These are phyloP conservation scores for Claviceps monticola DNA, from an alignment of 2,329 filamentous ascomycete species.

Conservation along the genomic window DNA sequence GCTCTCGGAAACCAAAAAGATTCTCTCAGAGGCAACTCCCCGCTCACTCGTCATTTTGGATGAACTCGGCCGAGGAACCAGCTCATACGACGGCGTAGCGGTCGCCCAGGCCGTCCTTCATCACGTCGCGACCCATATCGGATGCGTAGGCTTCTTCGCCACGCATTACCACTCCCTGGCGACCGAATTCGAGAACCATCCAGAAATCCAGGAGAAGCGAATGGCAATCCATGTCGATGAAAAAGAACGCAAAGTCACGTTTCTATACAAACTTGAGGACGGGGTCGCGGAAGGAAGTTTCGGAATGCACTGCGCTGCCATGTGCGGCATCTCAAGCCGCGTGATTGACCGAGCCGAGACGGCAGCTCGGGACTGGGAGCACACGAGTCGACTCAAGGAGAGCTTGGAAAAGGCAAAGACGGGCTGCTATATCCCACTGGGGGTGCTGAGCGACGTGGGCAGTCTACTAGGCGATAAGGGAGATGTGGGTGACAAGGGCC, in stretches of 20 bases:
- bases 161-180: conserved; percentile 95
- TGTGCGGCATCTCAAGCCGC: conserved; percentile 81
- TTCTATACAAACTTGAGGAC: conserved; percentile 85
- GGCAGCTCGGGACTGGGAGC: conserved; percentile 86
- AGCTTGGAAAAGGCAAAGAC: conserved; percentile 69
- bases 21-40: conserved; percentile 82
- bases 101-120: conserved; percentile 96
- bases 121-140: conserved; percentile 84
- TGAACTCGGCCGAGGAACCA: conserved; percentile 87
- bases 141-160: conserved; percentile 90
- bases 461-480: conserved; percentile 52
- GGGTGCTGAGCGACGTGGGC: conserved; percentile 76
- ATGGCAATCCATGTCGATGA: conserved; percentile 96
- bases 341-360: conserved; percentile 80
- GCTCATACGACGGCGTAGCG: conserved; percentile 89
- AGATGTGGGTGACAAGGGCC: conserved; percentile 33
- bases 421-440: conserved; percentile 70
- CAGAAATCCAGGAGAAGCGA: conserved; percentile 70
- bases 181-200: conserved; percentile 77
- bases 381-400: conserved; percentile 81
- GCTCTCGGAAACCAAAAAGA: conserved; percentile 95
- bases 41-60: conserved; percentile 93
- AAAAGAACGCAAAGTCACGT: conserved; percentile 72
- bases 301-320: conserved; percentile 96
- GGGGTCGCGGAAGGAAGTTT: conserved; percentile 94